Conservation (phyloP, 495 filamentous ascomycete genomes). For the Paragyromitra xinjiangensis region DNA sequence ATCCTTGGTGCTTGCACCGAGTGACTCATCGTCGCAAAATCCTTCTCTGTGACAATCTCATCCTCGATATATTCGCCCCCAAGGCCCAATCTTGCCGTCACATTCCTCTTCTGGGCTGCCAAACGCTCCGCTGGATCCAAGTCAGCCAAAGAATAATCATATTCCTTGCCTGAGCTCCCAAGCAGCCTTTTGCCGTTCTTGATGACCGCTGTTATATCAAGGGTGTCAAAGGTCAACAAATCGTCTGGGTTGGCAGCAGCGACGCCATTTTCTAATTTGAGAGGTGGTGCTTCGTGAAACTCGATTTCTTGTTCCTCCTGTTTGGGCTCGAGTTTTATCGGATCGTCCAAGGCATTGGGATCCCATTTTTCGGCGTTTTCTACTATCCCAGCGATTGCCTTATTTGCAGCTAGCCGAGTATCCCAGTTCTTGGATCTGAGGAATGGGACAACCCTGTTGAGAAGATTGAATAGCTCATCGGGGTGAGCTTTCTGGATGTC, state of each 20-base stretch:
- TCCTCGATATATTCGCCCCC: constrained; percentile 85
- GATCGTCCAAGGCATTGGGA: constrained; percentile 75
- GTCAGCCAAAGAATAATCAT: constrained; percentile 79
- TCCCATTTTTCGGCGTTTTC: constrained; percentile 88
- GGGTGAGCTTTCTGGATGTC: constrained; percentile 98
- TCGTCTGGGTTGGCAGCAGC: constrained; percentile 62
- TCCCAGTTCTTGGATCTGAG: constrained; percentile 94
- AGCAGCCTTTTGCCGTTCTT: constrained; percentile 82
- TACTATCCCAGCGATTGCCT: constrained; percentile 90
- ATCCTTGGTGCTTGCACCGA: constrained; percentile 54
- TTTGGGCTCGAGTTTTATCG: constrained; percentile 62
- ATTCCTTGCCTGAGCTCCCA: constrained; percentile 82
- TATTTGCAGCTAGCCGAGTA: constrained; percentile 87
- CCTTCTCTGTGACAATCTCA: constrained; percentile 73
- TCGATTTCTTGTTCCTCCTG: constrained; percentile 56
- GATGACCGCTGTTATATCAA: constrained; percentile 82
- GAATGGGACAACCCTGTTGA: constrained; percentile 95
- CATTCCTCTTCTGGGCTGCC: constrained; percentile 85
- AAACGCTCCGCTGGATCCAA: constrained; percentile 83
- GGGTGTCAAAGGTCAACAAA: constrained; percentile 72
- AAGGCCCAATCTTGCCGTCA: constrained; percentile 83
- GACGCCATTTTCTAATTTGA: constrained; percentile 54
- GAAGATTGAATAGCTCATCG: constrained; percentile 93
- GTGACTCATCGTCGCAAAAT: constrained; percentile 63
- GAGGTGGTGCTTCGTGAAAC: constrained; percentile 50